Base-by-base conservation (phyloP, 306 rosid species). In the Hippophae rhamnoides region DNA sequence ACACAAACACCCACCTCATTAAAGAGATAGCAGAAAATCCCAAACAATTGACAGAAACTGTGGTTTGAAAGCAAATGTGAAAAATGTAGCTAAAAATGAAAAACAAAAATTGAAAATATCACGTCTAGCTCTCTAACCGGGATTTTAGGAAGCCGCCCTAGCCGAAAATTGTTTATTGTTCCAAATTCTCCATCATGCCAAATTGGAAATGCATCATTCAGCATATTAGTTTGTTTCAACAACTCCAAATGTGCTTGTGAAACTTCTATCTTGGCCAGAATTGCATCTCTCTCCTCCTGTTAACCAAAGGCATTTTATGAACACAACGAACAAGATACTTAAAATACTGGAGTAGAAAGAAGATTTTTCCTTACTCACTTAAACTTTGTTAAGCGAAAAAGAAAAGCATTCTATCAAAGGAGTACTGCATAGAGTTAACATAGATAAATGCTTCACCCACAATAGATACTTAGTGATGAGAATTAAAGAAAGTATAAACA, bases 241-340 rank as follows among this genome's bases (percentile, higher is more conserved):
- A 85, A 73, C 69, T 92, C 99, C 62, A 92, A 78, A 74, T 92
- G 99, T 61, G 95, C 96, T 75, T 92, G 96, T 68, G 99, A 88
- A 68, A 88, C 99, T 79, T 92, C 99, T 80, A 85, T 85, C 80
- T 83, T 88, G 56, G 99, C 86, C 62, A 83, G 75, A 67, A 88
- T 83, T 63, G 95, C 95, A 69, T 92, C 99, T 76, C 96, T 85
- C 76, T 92, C 95, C 75, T 92, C 99, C 99, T 92, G 93, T 74
- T 70, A 51, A 74, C 68, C 71, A 7, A 41, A 62, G 1, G 55
- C 3, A 58, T 40, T 7, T 14, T 44, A 52, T 8, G 14, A 47
- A 47, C 25, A 43, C 40, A 8, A 23, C 23, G n/a, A 53, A 51
- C 25, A 3, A 54, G 59, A 57, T 18, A 68, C 41, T 10, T 13